Percentiles rank a stretch among this genome's conserved stretches.
These are phyloP conservation scores for Pholiota microspora DNA, from an alignment of 768 basidiomycete genomes.

Conservation along the genomic window DNA sequence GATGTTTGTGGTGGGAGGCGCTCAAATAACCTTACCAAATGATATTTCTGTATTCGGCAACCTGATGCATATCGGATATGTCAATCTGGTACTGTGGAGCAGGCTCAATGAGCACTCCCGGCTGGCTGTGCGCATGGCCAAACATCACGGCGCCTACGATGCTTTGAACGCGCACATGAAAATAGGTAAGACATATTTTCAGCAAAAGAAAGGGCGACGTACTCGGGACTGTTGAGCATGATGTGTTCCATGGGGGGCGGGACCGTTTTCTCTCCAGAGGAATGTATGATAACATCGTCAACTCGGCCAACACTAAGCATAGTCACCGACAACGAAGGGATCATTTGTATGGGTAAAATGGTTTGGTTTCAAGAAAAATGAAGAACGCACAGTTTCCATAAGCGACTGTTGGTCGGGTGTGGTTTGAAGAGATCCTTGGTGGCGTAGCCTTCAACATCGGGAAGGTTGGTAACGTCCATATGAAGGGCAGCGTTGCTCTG, in stretches of 20 bases:
- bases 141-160: conserved; percentile 38
- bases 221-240: conserved; percentile 24
- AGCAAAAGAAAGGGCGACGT: background rate
- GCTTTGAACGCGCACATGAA: conserved; percentile 2
- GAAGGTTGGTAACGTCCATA: conserved; percentile 31
- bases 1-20: background rate
- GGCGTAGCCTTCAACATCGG: conserved; percentile 33
- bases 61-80: conserved; percentile 16
- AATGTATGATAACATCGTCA: conserved; percentile 34
- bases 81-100: conserved; percentile 26
- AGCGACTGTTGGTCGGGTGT: background rate
- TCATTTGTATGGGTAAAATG: background rate
- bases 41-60: conserved; percentile 29
- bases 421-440: conserved; percentile 31
- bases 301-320: conserved; percentile 31
- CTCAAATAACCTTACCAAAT: conserved; percentile 28
- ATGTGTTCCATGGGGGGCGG: conserved; percentile 29
- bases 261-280: conserved; percentile 32
- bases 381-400: conserved; percentile 32
- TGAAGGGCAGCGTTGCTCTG: conserved; percentile 27
- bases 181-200: background rate
- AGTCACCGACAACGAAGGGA: conserved; percentile 6
- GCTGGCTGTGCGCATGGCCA: conserved; percentile 33
- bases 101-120: conserved; percentile 33
- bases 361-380: background rate